Base-by-base conservation (phyloP, 331 rosid species). In the Cydonia oblonga region DNA sequence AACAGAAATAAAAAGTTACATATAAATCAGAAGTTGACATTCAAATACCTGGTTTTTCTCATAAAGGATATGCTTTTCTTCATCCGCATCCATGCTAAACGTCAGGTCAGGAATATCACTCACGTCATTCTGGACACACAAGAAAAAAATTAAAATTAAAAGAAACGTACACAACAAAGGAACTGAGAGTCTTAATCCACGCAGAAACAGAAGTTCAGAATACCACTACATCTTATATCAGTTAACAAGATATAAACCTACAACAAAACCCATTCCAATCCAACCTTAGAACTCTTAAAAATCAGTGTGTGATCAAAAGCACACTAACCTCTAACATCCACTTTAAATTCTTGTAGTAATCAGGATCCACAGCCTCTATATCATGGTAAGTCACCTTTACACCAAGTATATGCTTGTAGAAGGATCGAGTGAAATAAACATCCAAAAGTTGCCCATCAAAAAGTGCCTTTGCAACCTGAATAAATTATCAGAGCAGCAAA, bases 371-470 rank as follows among this genome's bases (percentile, higher is more conserved):
- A 8, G 99, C 99, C 79, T 95, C 99, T 72, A 95, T 91, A 81
- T 95, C 99, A 91, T 95, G 96, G 88, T 95, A 95, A 63, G 99
- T 95, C 83, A 95, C 99, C 86, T 95, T 95, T 51, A 90, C 99
- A 74, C 83, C 92, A 75, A 95, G 99, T 69, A 95, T 91, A 78
- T 95, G 99, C 84, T 88, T 95, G 84, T 95, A 95, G 96, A 95
- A 95, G 29, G 99, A 95, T 73, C 99, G 86, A 62, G 99, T 95
- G 79, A 95, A 95, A 87, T 95, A 91, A 76, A 95, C 99, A 87
- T 95, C 99, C 86, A 95, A 75, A 81, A 95, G 91, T 74, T 95
- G 99, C 69, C 97, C 97, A 73, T 95, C 97, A 84, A 90, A 95
- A 75, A 95, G 82, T 51, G 99, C 99, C 87, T 95, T 95, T 14